A percentile compares a stretch with the other conserved stretches of the same genome.
Evolutionary conservation across 176 grass and related monocot genomes (phyloP).

Genomic region (Cymbopogon citratus): DNA sequence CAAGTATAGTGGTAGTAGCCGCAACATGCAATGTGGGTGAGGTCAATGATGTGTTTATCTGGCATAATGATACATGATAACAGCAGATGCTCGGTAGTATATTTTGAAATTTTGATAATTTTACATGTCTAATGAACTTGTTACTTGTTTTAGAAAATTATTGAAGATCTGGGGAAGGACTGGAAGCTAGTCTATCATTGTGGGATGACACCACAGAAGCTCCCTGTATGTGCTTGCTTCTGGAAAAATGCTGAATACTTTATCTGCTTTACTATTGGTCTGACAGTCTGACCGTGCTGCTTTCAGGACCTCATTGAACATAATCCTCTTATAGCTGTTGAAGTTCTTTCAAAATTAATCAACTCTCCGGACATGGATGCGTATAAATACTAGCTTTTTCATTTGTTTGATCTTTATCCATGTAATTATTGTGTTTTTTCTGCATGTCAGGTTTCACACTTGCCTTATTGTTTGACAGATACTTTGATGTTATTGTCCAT

Average conservation of each 20-base stretch:
- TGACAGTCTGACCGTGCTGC: neutral
- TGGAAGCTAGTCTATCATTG: conserved; percentile 92
- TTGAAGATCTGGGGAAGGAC: conserved; percentile 62
- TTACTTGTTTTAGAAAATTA: conserved; percentile 67
- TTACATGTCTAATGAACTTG: conserved; percentile 17
- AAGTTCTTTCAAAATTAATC: conserved; percentile 84
- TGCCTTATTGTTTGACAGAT: conserved; percentile 47
- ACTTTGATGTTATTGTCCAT: conserved; percentile 78
- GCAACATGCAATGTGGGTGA: neutral
- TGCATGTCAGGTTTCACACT: neutral
- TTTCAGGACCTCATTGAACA: conserved; percentile 95
- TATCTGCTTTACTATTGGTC: conserved; percentile 1
- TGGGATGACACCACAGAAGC: conserved; percentile 74
- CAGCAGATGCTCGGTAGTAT: neutral
- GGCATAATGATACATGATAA: neutral
- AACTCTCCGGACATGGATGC: conserved; percentile 77
- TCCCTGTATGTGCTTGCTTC: conserved; percentile 54
- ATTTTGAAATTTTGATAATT: conserved; percentile 4
- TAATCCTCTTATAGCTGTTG: conserved; percentile 77
- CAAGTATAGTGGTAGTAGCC: neutral
- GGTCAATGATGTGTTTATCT: conserved; percentile 9
- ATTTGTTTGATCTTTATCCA: conserved; percentile 12
- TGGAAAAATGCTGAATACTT: conserved; percentile 20
- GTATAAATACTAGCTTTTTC: conserved; percentile 38
- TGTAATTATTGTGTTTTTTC: conserved; percentile 20